A percentile compares a stretch with the other conserved stretches of the same genome.
Evolutionary conservation across 306 rosid genomes (phyloP).

Genomic region (Cotoneaster glaucophyllus): DNA sequence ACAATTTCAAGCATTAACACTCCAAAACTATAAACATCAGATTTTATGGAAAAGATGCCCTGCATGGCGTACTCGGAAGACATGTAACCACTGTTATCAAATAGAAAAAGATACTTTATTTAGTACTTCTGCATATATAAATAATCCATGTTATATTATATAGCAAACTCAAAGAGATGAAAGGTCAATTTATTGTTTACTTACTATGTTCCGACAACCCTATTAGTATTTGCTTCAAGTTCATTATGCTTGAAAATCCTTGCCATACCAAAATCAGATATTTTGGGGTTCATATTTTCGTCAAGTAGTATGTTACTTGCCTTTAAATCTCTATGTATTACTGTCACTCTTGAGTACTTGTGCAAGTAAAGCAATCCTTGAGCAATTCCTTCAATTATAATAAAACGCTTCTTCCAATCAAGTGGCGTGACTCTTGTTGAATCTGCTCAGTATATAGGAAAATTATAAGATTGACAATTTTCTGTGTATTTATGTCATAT

Average conservation of each 20-base stretch:
- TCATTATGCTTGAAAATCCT: constrained; percentile 1
- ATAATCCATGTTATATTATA: no score
- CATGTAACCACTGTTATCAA: constrained; percentile 19
- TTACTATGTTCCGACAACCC: constrained; percentile 29
- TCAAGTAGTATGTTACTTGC: constrained; percentile 9
- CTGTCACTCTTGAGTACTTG: not conserved
- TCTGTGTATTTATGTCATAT: no score
- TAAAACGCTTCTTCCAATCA: not conserved
- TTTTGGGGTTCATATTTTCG: constrained; percentile 12
- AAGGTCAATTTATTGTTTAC: not conserved
- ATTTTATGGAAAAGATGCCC: not conserved
- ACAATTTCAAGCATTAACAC: constrained; percentile 1
- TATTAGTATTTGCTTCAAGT: not conserved
- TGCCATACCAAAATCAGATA: constrained; percentile 10
- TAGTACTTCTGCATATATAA: no score
- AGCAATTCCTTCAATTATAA: not conserved
- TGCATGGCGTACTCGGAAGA: not conserved
- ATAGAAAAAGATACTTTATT: no score
- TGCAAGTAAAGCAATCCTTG: constrained; percentile 7
- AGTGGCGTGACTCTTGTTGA: not conserved
- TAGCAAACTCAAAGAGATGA: no score
- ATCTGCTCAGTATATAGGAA: not conserved
- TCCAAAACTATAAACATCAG: not conserved
- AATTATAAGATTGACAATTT: no score
- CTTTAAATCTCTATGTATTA: constrained; percentile 4